Evolutionary conservation across 2,329 filamentous ascomycete genomes (phyloP), one percentile per base, ranked within the genome.

Genomic region (Curvularia hawaiiensis): DNA sequence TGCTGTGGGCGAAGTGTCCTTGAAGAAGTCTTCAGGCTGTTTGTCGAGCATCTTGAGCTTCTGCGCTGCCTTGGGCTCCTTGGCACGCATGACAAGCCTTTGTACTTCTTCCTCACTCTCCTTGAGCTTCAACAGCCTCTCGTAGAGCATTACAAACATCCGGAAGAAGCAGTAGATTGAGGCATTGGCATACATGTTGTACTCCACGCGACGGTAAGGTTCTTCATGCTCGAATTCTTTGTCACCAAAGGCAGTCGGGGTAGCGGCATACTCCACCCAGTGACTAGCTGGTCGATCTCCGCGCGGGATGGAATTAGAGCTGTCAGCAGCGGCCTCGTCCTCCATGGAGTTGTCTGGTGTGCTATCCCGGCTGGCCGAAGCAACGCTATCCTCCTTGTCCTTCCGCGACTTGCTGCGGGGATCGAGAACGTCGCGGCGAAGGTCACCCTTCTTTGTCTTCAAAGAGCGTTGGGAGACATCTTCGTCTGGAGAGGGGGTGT

Each of bases 81-180:
- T 88, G 44, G 91, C 87, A 20, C 91, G 89, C 26, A 84, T 81
- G 39, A 97, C 88, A 68, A 91, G 88, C 65, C 88, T 85, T 47
- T 85, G 82, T 10, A 96, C 93, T 44, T 88, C 85, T 3, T 85
- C 83, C 67, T 90, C 90, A 70, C 89, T 89, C 57, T 88, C 83
- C 79, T 98, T 98, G 75, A 98, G 87, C 59, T 90, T 90, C 61
- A 89, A 82, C 14, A 99, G 83, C 40, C 95, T 88, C 69, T 88
- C 86, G 78, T 97, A 98, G 5, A 99, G 81, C n/a, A 90, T 90
- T 72, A 97, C 88, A 75, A 99, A 95, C 60, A 97, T 88, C 66
- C 90, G 91, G 80, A 99, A 90, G 82, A 99, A 98, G 77, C 95
- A 93, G 73, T 92, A 97, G 58, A 99, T 89, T 3, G 90, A 91